A percentile compares a stretch with the other conserved stretches of the same genome.
Evolutionary conservation across 345 rosid species (phyloP).

Genomic region (Salix brachista): DNA sequence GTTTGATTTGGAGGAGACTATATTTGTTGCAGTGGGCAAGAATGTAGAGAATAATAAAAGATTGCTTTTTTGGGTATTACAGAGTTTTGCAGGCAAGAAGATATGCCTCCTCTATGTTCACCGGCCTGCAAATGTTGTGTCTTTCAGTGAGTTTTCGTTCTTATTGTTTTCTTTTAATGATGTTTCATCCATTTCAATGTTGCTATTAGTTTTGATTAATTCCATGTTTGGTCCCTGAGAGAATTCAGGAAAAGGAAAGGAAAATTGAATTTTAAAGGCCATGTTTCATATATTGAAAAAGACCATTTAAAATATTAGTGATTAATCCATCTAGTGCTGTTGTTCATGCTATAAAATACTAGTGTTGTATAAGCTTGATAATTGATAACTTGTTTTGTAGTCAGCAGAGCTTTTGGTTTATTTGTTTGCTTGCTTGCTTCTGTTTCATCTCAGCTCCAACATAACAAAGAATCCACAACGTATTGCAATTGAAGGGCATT

Average conservation of each 20-base stretch:
- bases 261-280: not conserved
- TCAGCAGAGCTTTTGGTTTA: not conserved
- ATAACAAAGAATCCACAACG: too few species aligned
- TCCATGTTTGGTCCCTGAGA: constrained; percentile 4
- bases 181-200: not conserved
- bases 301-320: too few species aligned
- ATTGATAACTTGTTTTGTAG: too few species aligned
- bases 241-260: not conserved
- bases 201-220: not conserved
- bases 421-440: not conserved
- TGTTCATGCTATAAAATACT: not conserved
- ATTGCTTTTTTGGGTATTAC: constrained; percentile 63
- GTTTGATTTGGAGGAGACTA: constrained; percentile 49
- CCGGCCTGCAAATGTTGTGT: constrained; percentile 36
- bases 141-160: constrained; percentile 48
- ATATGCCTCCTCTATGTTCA: constrained; percentile 79
- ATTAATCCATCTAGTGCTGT: not conserved
- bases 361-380: too few species aligned
- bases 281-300: not conserved
- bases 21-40: constrained; percentile 77
- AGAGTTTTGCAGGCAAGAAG: constrained; percentile 58
- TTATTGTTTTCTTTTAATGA: not conserved
- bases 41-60: constrained; percentile 53
- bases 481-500: too few species aligned
- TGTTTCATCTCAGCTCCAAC: not conserved